These are phyloP conservation scores for Protomyces gravidus DNA, from an alignment of 1,139 yeast genomes.

Conservation along the genomic window DNA sequence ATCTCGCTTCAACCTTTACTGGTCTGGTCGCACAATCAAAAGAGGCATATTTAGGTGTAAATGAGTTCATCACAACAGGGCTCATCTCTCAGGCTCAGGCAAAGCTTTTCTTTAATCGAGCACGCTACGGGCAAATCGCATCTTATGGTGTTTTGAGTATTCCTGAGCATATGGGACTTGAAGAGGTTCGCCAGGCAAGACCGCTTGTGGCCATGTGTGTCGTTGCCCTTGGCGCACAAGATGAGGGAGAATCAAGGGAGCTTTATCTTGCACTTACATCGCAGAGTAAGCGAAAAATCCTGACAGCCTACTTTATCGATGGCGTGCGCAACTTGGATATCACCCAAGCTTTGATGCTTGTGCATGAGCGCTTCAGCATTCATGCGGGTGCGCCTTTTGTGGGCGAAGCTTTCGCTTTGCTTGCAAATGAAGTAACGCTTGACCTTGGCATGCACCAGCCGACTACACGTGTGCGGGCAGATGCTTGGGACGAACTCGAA, in stretches of 20 bases:
- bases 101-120: not conserved
- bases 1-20: not conserved
- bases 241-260: not conserved
- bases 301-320: not conserved
- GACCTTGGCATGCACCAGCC: not conserved
- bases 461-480: not conserved
- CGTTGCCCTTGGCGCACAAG: not conserved
- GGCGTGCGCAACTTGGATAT: not conserved
- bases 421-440: not conserved
- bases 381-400: not conserved
- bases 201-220: not conserved
- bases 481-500: not conserved
- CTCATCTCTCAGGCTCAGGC: not conserved
- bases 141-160: not conserved
- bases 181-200: not conserved
- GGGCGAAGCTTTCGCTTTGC: not conserved
- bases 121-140: not conserved
- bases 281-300: not conserved
- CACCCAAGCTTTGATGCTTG: not conserved
- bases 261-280: not conserved
- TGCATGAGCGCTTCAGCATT: not conserved
- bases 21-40: not conserved
- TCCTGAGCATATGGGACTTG: not conserved
- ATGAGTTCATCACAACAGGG: not conserved
- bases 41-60: not conserved